Percentiles rank a stretch among this genome's conserved stretches.
Evolutionary conservation across 1,139 yeast species (phyloP).

Genomic region (Kurtzmaniella quercitrusa): DNA sequence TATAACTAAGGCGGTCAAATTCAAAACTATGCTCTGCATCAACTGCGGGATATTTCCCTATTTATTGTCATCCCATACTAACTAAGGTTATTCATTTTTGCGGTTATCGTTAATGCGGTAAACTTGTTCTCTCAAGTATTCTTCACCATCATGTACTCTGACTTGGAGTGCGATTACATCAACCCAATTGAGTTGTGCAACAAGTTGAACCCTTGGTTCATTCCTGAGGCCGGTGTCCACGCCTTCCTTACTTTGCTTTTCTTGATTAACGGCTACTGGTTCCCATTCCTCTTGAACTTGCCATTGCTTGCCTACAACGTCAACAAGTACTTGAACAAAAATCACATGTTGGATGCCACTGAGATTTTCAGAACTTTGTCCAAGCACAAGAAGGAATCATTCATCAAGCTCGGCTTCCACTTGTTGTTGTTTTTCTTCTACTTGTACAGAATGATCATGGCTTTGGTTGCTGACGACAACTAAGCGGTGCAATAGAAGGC

Average conservation of each 20-base stretch:
- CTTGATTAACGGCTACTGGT: conserved; percentile 90
- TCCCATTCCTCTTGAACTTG: conserved; percentile 77
- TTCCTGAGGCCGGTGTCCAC: conserved; percentile 89
- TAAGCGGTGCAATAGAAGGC: conserved; percentile 9
- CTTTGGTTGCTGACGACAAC: conserved; percentile 69
- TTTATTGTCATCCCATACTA: conserved; percentile 5
- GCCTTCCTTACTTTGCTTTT: conserved; percentile 68
- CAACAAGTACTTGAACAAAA: conserved; percentile 69
- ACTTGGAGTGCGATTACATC: conserved; percentile 91
- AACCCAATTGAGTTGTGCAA: conserved; percentile 96
- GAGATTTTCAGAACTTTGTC: conserved; percentile 94
- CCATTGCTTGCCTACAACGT: conserved; percentile 84
- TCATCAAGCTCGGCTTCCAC: conserved; percentile 87
- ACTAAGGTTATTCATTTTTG: conserved; percentile 66
- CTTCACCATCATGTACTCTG: conserved; percentile 90
- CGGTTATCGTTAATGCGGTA: conserved; percentile 82
- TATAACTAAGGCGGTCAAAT: no score
- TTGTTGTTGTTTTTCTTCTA: conserved; percentile 90
- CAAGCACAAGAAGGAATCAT: conserved; percentile 89
- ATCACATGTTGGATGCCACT: conserved; percentile 92
- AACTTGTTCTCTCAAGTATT: conserved; percentile 88
- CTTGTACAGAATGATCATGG: conserved; percentile 95
- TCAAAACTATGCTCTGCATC: no score
- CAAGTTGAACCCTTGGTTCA: conserved; percentile 81
- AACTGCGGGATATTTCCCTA: background rate